Conservation (phyloP, 176 grass and related monocot species). For the Bolboschoenus planiculmis region DNA sequence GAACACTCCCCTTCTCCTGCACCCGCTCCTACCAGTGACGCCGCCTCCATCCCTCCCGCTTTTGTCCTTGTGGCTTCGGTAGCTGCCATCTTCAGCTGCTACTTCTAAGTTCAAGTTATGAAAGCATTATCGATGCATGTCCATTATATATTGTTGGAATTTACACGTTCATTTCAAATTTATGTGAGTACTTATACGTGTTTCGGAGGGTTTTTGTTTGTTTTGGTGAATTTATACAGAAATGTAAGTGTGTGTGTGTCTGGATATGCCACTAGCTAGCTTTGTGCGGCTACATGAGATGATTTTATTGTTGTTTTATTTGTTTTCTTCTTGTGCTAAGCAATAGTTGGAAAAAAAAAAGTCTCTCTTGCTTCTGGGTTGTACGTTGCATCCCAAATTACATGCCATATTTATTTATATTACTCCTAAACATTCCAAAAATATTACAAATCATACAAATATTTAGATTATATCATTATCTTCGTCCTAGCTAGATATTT, state of each 20-base stretch:
- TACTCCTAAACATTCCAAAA: no score
- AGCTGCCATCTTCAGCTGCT: neutral
- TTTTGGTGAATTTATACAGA: neutral
- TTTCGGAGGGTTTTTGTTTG: neutral
- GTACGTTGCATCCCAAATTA: no score
- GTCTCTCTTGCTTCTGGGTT: no score
- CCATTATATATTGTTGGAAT: neutral
- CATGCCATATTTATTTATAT: no score
- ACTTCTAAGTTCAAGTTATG: neutral
- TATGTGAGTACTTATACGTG: neutral
- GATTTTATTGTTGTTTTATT: no score
- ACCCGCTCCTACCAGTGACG: neutral
- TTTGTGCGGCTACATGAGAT: neutral
- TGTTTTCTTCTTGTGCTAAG: no score
- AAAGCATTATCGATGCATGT: neutral
- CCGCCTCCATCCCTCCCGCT: neutral
- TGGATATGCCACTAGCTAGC: neutral
- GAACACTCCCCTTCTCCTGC: neutral
- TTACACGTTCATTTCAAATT: neutral
- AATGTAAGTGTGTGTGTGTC: neutral
- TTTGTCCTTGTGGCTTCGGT: neutral
- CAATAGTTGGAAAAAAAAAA: no score
- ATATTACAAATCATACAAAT: no score
- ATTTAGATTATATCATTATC: no score
- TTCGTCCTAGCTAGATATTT: no score